Evolutionary conservation across 2,329 filamentous ascomycete species (phyloP), one percentile per base, ranked within the genome.

Genomic region (Calonectria leucothoes): DNA sequence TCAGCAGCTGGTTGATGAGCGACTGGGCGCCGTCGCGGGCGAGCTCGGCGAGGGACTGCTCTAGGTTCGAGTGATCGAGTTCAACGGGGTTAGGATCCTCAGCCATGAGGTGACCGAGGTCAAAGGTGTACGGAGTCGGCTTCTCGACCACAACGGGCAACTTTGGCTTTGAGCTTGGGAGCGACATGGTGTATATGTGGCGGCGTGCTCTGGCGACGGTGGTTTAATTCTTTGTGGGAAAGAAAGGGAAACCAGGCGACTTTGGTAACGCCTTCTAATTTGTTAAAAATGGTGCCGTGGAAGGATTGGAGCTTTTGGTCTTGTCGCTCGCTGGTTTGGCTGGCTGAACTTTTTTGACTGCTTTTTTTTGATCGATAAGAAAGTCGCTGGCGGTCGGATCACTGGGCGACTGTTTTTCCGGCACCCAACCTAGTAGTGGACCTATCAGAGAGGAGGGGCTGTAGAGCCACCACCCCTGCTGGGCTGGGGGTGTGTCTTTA

Each of bases 1-100:
- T 95, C 48, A 99, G 92, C 74, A 99, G 93, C 86, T 98, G 96
- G 89, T 98, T 98, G 84, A 99, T 92, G 72, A 99, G 92, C 35
- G 92, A 93, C 87, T 99, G 97, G 15, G 96, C 95, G 85, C 95
- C 95, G 85, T 98, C 95, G 81, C 96, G 94, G 69, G 97, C 95
- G 27, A 93, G 91, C 49, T 90, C 87, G 75, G 93, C 89, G 74
- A 98, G 92, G 71, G 91, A 90, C 33, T 88, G 87, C 84, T 98
- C 95, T 75, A 93, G 85, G 45, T 87, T 82, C 35, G 84, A 76
- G 67, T 84, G 85, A 79, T 90, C 86, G 75, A 92, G 85, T 63
- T 89, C 86, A 66, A 97, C 87, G 3, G 96, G 95, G 86, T 98
- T 98, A 48, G 95, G 91, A 86, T 98, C 97, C 82, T 93, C 93